These are phyloP conservation scores for Brettanomyces nanus DNA, from an alignment of 805 yeast genomes.

Conservation along the genomic window DNA sequence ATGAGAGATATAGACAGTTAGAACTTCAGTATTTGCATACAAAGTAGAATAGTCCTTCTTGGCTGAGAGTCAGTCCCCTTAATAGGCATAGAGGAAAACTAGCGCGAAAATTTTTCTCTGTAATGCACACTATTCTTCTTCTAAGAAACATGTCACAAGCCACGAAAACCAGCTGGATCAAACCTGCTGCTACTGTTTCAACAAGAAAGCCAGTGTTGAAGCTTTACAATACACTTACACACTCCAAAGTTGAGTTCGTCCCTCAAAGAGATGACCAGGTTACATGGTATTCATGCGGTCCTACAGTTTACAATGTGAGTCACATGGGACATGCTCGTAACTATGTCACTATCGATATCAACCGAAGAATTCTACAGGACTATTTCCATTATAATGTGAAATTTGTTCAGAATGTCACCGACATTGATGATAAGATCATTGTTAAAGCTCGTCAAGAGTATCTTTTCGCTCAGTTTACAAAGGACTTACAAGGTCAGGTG, in stretches of 20 bases:
- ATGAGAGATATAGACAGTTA: too few relatives aligned
- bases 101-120: too few relatives aligned
- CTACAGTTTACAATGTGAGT: constrained; percentile 91
- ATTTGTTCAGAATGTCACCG: constrained; percentile 97
- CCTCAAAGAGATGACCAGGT: constrained; percentile 60
- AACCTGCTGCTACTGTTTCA: constrained; percentile 16
- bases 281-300: constrained; percentile 97
- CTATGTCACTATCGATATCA: constrained; percentile 89
- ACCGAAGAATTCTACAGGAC: constrained; percentile 80
- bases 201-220: constrained; percentile 37
- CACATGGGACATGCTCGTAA: constrained; percentile 99
- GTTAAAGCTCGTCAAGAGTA: constrained; percentile 87
- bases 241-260: constrained; percentile 69
- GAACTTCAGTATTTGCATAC: too few relatives aligned
- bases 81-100: too few relatives aligned
- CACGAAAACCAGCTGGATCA: too few relatives aligned
- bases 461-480: constrained; percentile 56
- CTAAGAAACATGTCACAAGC: too few relatives aligned
- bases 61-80: too few relatives aligned
- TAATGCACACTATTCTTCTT: too few relatives aligned
- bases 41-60: too few relatives aligned
- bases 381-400: constrained; percentile 84
- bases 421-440: constrained; percentile 95
- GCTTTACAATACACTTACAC: constrained; percentile 76
- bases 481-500: constrained; percentile 22